Percentiles rank a stretch among this genome's conserved stretches.
These are phyloP conservation scores for Globisporangium nagaii DNA, from an alignment of 352 stramenopile genomes.

Conservation along the genomic window DNA sequence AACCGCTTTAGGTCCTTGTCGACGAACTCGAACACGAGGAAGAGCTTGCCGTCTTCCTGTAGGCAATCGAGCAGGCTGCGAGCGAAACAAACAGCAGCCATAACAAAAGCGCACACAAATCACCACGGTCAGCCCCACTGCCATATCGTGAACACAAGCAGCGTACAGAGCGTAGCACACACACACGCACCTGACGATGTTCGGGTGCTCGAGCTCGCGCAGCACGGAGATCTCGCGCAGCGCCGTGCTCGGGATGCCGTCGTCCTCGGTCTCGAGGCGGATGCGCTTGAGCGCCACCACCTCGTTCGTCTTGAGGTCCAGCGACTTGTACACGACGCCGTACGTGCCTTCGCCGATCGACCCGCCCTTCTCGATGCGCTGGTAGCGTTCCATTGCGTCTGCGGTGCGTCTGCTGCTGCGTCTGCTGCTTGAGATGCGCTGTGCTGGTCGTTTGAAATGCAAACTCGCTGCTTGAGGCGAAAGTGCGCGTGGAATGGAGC, in stretches of 20 bases:
- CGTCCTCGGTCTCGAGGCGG: conserved; percentile 97
- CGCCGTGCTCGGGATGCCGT: conserved; percentile 98
- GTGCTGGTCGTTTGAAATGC: background rate
- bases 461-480: background rate
- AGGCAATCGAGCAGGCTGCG: conserved; percentile 91
- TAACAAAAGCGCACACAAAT: background rate
- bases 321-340: conserved; percentile 96
- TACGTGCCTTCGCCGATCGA: conserved; percentile 95
- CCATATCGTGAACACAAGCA: background rate
- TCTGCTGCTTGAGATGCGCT: background rate
- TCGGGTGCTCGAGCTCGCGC: conserved; percentile 96
- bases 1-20: conserved; percentile 97
- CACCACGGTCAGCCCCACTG: background rate
- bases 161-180: background rate
- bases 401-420: too few relatives aligned
- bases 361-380: conserved; percentile 91
- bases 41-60: conserved; percentile 94
- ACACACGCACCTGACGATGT: conserved; percentile 91
- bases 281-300: conserved; percentile 96
- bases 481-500: too few relatives aligned
- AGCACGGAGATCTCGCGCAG: conserved; percentile 98
- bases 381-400: conserved; percentile 92
- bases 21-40: conserved; percentile 99
- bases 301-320: conserved; percentile 87
- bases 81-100: background rate